Percentiles rank a stretch among this genome's conserved stretches.
Evolutionary conservation across 148 eudicot species (phyloP).

Genomic region (Rhododendron mucronatum): DNA sequence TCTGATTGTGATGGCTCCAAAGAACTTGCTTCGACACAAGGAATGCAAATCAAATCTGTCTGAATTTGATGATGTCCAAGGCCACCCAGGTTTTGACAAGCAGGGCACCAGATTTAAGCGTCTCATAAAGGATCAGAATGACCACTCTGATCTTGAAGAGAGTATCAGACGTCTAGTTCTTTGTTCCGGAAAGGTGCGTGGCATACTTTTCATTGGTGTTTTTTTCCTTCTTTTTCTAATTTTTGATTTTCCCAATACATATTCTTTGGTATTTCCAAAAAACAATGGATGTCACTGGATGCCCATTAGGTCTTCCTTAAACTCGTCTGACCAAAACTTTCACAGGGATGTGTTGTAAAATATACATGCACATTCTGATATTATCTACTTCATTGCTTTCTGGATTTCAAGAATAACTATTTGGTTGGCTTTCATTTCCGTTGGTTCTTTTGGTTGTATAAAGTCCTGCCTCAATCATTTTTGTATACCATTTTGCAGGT

Average conservation of each 20-base stretch:
- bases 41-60: conserved; percentile 93
- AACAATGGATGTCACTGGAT: not conserved
- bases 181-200: conserved; percentile 89
- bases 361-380: not conserved
- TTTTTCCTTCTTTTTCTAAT: not conserved
- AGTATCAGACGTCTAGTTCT: conserved; percentile 77
- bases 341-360: not conserved
- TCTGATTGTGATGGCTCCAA: conserved; percentile 84
- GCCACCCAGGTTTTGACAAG: conserved; percentile 88
- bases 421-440: not conserved
- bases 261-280: not conserved
- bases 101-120: conserved; percentile 95
- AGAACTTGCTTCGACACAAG: conserved; percentile 93
- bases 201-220: not conserved
- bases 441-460: not conserved
- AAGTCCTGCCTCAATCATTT: not conserved
- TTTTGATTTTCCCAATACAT: not conserved
- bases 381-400: not conserved
- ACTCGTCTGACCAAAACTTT: not conserved
- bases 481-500: conserved; percentile 46
- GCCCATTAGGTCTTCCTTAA: not conserved
- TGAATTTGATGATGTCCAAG: conserved; percentile 90
- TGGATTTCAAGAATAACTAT: not conserved
- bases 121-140: conserved; percentile 78
- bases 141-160: conserved; percentile 77